Percentiles rank a stretch among this genome's conserved stretches.
Evolutionary conservation across 768 basidiomycete genomes (phyloP).

Genomic region (Trametes elegans): DNA sequence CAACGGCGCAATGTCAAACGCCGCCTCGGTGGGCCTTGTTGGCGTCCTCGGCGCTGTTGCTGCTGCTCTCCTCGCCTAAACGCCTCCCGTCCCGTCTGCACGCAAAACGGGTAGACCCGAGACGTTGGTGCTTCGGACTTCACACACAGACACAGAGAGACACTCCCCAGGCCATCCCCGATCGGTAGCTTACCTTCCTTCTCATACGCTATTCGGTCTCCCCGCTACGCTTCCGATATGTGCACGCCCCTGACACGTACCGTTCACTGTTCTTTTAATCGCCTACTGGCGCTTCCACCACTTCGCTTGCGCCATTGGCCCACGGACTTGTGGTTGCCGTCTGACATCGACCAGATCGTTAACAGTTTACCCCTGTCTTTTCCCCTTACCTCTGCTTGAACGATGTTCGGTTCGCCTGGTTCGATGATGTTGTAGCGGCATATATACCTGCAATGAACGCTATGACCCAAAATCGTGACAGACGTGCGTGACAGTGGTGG

Average conservation of each 20-base stretch:
- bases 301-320: neutral
- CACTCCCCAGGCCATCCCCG: slow-evolving; percentile 11
- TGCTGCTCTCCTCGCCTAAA: slow-evolving; percentile 40
- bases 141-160: slow-evolving; percentile 14
- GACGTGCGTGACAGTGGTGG: too few species aligned
- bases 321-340: slow-evolving; percentile 8
- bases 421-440: slow-evolving; percentile 17
- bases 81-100: neutral
- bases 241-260: neutral
- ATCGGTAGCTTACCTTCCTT: slow-evolving; percentile 19
- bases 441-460: slow-evolving; percentile 20
- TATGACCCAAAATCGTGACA: too few species aligned
- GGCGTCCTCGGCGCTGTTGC: slow-evolving; percentile 38
- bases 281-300: neutral
- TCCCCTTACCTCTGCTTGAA: neutral
- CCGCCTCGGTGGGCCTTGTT: slow-evolving; percentile 33
- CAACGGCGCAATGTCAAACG: slow-evolving; percentile 32
- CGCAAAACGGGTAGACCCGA: slow-evolving; percentile 6
- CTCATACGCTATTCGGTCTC: slow-evolving; percentile 8
- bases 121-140: slow-evolving; percentile 12
- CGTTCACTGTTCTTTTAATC: slow-evolving; percentile 7
- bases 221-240: neutral
- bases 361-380: slow-evolving; percentile 1
- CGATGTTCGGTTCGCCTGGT: slow-evolving; percentile 2
- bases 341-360: neutral